phyloP scores from a whole-genome alignment of 352 stramenopile genomes.

The Halophytophthora polymorphica region DNA sequence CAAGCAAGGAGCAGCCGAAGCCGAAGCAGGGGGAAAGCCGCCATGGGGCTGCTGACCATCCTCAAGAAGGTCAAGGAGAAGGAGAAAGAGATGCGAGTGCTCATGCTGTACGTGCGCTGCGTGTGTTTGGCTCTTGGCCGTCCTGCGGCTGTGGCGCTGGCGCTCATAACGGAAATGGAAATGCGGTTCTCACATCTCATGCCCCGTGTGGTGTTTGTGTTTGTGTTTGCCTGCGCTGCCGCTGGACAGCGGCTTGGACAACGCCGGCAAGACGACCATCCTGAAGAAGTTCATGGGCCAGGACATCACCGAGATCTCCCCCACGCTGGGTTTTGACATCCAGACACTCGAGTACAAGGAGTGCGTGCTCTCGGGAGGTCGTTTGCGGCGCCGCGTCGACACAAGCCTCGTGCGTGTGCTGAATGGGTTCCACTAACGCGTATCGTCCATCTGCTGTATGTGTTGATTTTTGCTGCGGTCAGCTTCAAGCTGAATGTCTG shows the following conservation, averaged over 20 bases:
- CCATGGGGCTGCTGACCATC: slow-evolving; percentile 91
- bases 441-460: not conserved
- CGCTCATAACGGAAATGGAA: not conserved
- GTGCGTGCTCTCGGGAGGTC: slow-evolving; percentile 20
- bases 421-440: not conserved
- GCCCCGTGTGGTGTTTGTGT: not conserved
- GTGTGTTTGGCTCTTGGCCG: not conserved
- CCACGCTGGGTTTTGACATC: slow-evolving; percentile 99
- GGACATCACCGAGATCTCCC: slow-evolving; percentile 96
- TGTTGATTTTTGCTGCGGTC: slow-evolving; percentile 22
- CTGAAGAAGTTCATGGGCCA: slow-evolving; percentile 97
- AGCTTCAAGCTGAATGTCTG: slow-evolving; percentile 98
- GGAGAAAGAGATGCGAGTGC: slow-evolving; percentile 97
- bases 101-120: slow-evolving; percentile 90
- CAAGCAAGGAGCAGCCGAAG: not conserved
- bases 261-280: slow-evolving; percentile 99
- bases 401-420: not conserved
- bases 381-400: too few species aligned
- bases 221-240: slow-evolving; percentile 7
- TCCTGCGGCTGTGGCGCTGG: not conserved
- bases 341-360: slow-evolving; percentile 97
- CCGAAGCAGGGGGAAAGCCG: not conserved
- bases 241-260: slow-evolving; percentile 93
- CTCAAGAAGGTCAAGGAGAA: slow-evolving; percentile 99
- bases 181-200: not conserved